Conservation (phyloP, 2,329 filamentous ascomycete genomes). For the Phaeoacremonium minimum region DNA sequence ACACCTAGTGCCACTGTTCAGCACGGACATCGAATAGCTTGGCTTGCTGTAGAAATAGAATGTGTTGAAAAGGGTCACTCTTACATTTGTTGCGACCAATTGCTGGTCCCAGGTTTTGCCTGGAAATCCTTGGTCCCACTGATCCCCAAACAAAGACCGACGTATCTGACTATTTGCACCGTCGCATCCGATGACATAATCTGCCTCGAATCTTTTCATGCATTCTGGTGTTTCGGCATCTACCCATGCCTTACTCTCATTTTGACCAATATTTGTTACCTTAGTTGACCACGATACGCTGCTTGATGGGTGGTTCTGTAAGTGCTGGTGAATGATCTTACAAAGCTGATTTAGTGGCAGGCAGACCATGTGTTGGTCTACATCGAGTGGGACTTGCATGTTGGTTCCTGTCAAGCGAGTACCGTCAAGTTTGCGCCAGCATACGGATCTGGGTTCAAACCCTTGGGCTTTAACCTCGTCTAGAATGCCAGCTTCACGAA, state of each 20-base stretch:
- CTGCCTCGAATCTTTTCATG: constrained; percentile 16
- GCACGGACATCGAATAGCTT: no score
- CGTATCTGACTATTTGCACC: constrained; percentile 28
- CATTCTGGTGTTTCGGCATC: constrained; percentile 9
- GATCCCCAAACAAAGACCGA: constrained; percentile 25
- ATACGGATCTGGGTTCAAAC: constrained; percentile 5
- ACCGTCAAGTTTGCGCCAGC: constrained; percentile 10
- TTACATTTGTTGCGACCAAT: constrained; percentile 43
- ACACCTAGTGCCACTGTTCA: constrained; percentile 4
- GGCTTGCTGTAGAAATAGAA: no score
- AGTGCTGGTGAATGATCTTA: constrained; percentile 27
- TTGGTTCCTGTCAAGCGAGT: constrained; percentile 4
- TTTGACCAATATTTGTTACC: constrained; percentile 24
- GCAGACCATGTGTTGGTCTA: constrained; percentile 28
- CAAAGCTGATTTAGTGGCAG: constrained; percentile 33
- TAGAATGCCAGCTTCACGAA: constrained; percentile 8
- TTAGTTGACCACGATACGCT: constrained; percentile 26
- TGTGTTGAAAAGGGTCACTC: no score
- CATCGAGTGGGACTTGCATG: constrained; percentile 8
- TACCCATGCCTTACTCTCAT: constrained; percentile 19
- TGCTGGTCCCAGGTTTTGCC: constrained; percentile 40
- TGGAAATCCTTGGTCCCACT: constrained; percentile 31
- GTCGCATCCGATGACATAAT: constrained; percentile 38
- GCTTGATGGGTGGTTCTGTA: constrained; percentile 16
- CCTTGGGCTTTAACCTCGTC: constrained; percentile 7